These are phyloP conservation scores for Arctium lappa DNA, from an alignment of 129 eudicot genomes.

Conservation along the genomic window DNA sequence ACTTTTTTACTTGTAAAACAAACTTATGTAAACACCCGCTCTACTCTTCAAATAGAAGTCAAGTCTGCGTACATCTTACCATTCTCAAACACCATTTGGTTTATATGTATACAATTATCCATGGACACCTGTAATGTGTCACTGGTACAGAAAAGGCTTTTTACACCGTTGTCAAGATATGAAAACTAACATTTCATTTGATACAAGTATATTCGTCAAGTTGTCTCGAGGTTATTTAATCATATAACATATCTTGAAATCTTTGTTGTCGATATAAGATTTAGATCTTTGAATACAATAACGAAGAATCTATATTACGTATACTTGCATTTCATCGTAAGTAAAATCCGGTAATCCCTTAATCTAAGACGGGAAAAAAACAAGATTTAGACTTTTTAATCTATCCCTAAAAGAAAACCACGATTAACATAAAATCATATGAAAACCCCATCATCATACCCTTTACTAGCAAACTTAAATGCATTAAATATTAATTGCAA, in stretches of 20 bases:
- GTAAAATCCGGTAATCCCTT: not conserved
- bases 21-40: not conserved
- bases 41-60: not conserved
- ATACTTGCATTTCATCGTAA: not conserved
- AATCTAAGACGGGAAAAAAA: too few relatives aligned
- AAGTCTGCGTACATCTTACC: not conserved
- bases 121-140: not conserved
- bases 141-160: not conserved
- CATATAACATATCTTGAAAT: not conserved
- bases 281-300: not conserved
- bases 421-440: not conserved
- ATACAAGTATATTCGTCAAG: not conserved
- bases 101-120: not conserved
- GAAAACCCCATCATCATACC: not conserved
- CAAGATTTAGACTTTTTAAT: too few relatives aligned
- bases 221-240: not conserved
- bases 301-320: not conserved
- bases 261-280: not conserved
- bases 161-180: not conserved
- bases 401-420: not conserved
- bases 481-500: not conserved
- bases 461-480: not conserved
- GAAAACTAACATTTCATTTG: not conserved
- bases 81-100: not conserved
- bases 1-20: not conserved